These are phyloP conservation scores for Scedosporium dehoogii DNA, from an alignment of 2,329 filamentous ascomycete genomes.

Conservation along the genomic window DNA sequence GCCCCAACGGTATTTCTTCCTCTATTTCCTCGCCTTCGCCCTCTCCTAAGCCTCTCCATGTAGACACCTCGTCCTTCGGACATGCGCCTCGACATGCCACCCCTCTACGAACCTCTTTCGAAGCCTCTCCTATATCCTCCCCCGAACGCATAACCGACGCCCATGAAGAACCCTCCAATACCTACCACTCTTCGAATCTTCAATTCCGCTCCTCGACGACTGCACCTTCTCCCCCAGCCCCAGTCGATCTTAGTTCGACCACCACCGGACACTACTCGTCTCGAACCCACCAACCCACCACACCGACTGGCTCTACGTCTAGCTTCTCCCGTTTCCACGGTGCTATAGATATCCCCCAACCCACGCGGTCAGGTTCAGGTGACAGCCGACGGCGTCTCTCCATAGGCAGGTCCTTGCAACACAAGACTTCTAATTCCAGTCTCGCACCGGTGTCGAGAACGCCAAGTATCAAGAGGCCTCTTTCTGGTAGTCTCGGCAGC, in stretches of 20 bases:
- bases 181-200: background rate
- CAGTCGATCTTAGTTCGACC: background rate
- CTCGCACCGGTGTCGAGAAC: constrained; percentile 47
- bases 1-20: background rate
- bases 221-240: background rate
- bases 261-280: background rate
- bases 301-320: background rate
- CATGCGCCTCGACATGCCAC: constrained; percentile 1
- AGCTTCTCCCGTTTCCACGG: background rate
- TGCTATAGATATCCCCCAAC: background rate
- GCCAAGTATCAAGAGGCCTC: constrained; percentile 49
- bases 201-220: background rate
- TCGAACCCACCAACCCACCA: background rate
- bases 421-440: constrained; percentile 32
- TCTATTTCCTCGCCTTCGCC: background rate
- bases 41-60: background rate
- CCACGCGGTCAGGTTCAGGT: background rate
- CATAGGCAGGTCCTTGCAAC: constrained; percentile 18
- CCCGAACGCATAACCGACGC: background rate
- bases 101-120: background rate
- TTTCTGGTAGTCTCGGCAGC: constrained; percentile 37
- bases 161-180: background rate
- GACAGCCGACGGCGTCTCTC: constrained; percentile 1
- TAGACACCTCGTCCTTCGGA: constrained; percentile 1
- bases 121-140: background rate